Percentiles rank a stretch among this genome's conserved stretches.
Conservation (phyloP, 148 eudicot species). For the Rhododendron molle region DNA sequence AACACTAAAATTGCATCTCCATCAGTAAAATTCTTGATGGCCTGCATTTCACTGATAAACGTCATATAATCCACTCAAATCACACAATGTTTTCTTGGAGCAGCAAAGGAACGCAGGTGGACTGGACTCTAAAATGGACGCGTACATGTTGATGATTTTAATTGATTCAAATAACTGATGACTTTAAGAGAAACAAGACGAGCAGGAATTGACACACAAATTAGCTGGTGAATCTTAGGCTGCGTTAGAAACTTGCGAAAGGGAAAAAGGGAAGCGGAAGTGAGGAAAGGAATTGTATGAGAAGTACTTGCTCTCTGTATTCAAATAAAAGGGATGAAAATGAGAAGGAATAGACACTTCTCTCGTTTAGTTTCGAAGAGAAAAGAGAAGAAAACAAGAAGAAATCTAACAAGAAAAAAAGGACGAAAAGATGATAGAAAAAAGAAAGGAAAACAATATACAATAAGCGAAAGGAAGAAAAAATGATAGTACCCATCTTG, state of each 20-base stretch:
- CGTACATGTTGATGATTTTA: neutral
- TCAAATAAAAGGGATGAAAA: neutral
- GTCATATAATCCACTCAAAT: neutral
- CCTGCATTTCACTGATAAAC: conserved; percentile 40
- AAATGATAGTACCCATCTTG: conserved; percentile 61
- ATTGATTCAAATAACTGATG: neutral
- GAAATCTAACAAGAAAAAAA: neutral
- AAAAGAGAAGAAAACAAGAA: neutral
- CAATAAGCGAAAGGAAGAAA: neutral
- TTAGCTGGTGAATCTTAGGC: neutral
- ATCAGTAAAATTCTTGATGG: conserved; percentile 56
- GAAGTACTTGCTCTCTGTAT: neutral
- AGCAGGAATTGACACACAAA: neutral
- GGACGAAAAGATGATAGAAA: neutral
- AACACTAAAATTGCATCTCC: conserved; percentile 58
- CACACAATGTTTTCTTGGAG: neutral
- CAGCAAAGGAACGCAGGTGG: neutral
- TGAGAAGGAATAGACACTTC: neutral
- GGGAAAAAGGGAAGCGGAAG: neutral
- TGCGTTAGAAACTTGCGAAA: neutral
- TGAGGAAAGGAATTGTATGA: neutral
- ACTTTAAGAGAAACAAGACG: neutral
- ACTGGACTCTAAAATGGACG: neutral
- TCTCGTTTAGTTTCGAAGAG: neutral
- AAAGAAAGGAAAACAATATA: neutral